A percentile compares a stretch with the other conserved stretches of the same genome.
These are phyloP conservation scores for Ogataea polymorpha DNA, from an alignment of 805 yeast genomes.

Conservation along the genomic window DNA sequence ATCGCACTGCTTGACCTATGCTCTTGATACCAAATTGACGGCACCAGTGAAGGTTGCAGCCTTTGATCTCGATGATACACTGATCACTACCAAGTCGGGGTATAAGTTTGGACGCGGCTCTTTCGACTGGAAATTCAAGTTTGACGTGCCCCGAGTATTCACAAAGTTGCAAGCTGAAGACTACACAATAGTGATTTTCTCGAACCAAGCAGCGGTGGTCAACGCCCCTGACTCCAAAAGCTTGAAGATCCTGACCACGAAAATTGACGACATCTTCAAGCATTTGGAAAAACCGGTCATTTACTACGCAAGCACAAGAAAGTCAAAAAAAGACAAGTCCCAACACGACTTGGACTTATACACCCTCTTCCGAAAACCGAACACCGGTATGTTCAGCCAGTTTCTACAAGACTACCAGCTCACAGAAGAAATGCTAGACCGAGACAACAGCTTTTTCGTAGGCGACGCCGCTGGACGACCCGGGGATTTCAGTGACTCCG, in stretches of 20 bases:
- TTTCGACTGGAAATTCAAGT: slow-evolving; percentile 71
- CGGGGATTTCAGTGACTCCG: slow-evolving; percentile 78
- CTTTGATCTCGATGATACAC: slow-evolving; percentile 84
- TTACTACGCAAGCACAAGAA: slow-evolving; percentile 64
- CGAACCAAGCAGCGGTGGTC: slow-evolving; percentile 79
- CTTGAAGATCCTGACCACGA: slow-evolving; percentile 37
- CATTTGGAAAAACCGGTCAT: slow-evolving; percentile 32
- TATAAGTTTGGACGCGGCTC: slow-evolving; percentile 53
- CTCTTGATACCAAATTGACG: not conserved
- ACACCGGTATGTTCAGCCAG: slow-evolving; percentile 70
- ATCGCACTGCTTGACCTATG: slow-evolving; percentile 16
- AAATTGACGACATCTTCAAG: slow-evolving; percentile 38
- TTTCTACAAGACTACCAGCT: slow-evolving; percentile 40
- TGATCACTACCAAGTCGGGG: slow-evolving; percentile 66
- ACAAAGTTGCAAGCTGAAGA: slow-evolving; percentile 17
- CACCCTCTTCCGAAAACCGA: slow-evolving; percentile 64
- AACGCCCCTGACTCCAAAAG: slow-evolving; percentile 37
- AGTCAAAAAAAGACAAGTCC: slow-evolving; percentile 34
- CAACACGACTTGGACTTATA: slow-evolving; percentile 35
- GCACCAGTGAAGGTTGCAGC: slow-evolving; percentile 49
- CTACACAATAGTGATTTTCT: slow-evolving; percentile 57
- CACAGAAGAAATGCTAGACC: slow-evolving; percentile 35
- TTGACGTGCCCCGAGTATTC: slow-evolving; percentile 26
- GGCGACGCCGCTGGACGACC: slow-evolving; percentile 96
- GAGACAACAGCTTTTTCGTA: slow-evolving; percentile 56